phyloP scores from a whole-genome alignment of 768 basidiomycete genomes.

The Sutorius australiensis region DNA sequence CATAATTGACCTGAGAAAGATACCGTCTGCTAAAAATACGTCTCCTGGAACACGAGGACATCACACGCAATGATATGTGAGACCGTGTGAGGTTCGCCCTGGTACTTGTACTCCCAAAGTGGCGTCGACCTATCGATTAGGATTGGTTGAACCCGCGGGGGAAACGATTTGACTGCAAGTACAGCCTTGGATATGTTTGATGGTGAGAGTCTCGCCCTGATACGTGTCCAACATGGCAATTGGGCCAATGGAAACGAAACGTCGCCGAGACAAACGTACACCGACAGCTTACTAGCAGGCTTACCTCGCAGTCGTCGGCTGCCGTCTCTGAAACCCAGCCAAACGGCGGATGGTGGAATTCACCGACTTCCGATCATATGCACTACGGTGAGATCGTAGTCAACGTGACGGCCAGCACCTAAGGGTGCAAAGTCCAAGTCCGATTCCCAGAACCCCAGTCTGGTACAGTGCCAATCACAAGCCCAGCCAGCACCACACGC shows the following conservation, averaged over 20 bases:
- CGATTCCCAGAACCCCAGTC: too few species aligned
- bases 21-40: neutral
- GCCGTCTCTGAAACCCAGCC: neutral
- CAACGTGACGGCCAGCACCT: neutral
- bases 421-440: neutral
- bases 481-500: neutral
- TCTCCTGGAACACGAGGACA: neutral
- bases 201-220: neutral
- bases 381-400: neutral
- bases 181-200: neutral
- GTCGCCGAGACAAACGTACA: too few species aligned
- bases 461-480: too few species aligned
- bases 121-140: too few species aligned
- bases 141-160: too few species aligned
- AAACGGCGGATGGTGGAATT: neutral
- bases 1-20: neutral
- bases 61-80: neutral
- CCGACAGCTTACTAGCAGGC: too few species aligned
- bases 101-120: too few species aligned
- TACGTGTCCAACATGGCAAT: neutral
- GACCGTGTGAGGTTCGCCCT: neutral
- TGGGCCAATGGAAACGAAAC: too few species aligned
- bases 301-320: neutral
- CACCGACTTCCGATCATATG: neutral
- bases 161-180: too few species aligned